phyloP scores from a whole-genome alignment of 2,329 filamentous ascomycete genomes.

The Fusarium armeniacum region DNA sequence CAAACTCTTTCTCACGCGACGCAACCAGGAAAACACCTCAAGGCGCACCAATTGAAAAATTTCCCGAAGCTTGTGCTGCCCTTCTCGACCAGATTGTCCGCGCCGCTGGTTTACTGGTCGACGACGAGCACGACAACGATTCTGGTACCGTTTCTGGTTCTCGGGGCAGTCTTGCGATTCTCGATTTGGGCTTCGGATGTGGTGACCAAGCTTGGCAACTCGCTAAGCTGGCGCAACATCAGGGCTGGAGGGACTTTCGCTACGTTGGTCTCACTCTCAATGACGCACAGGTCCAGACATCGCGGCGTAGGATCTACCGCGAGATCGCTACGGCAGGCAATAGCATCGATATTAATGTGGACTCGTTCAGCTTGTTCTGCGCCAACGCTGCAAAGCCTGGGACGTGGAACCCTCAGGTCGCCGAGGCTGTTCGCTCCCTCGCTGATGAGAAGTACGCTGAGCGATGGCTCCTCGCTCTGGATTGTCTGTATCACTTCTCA shows the following conservation, averaged over 20 bases:
- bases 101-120: conserved; percentile 57
- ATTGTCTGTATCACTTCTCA: conserved; percentile 70
- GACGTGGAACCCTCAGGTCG: conserved; percentile 55
- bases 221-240: conserved; percentile 48
- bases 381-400: conserved; percentile 64
- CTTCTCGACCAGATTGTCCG: conserved; percentile 64
- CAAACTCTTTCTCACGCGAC: neutral
- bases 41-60: conserved; percentile 53
- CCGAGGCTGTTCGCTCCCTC: conserved; percentile 48
- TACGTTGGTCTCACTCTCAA: conserved; percentile 70
- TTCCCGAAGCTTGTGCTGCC: conserved; percentile 63
- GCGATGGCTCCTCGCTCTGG: conserved; percentile 68
- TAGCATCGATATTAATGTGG: conserved; percentile 6
- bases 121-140: neutral
- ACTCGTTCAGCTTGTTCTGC: conserved; percentile 59
- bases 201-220: conserved; percentile 69
- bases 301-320: conserved; percentile 52
- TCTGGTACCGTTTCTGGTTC: conserved; percentile 1
- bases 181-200: conserved; percentile 72
- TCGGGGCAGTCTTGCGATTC: conserved; percentile 52
- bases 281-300: conserved; percentile 58
- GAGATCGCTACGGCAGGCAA: conserved; percentile 34
- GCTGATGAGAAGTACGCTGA: conserved; percentile 49
- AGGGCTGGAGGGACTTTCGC: conserved; percentile 51
- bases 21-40: conserved; percentile 51